Evolutionary conservation across 2,329 filamentous ascomycete species (phyloP), one percentile per base, ranked within the genome.

Genomic region (Aspergillus sp.): DNA sequence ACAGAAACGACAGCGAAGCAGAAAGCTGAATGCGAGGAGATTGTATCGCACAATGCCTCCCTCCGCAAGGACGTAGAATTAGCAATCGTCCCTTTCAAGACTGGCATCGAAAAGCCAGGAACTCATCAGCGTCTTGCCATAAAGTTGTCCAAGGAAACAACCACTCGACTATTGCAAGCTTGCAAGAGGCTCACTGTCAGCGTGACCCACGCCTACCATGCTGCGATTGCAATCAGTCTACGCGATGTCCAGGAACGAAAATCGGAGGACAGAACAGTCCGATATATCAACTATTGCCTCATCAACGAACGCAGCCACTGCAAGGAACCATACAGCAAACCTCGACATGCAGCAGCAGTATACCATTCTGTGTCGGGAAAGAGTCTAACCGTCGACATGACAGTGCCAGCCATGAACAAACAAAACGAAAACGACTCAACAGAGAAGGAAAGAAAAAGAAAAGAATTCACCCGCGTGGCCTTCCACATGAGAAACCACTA

Each of bases 341-440:
- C 50, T 0, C 27, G 33, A 0, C 57, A 60, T 39, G 45, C 56
- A 0, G 54, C 38, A 1, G 44, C 53, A 3, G 49, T 53, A 2
- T 60, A 60, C 36, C 53, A 60, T 34, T 60, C 57, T 7, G 51
- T 55, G 1, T 60, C 56, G 1, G 56, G 57, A 7, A 40, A 45
- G 10, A 46, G 47, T 27, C 43, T 58, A 5, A 42, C 43, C 2
- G 35, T 60, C 8, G 54, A 60, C 27, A 19, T 56, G 30, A 50
- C n/a, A 1, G 51, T 57, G 5, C 45, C 47, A 5, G 40, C 36
- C 5, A 30, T 40, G 1, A 9, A 12, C 31, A 27, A 7, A 9
- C 10, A 37, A 7, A 7, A 38, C 0, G 40, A 48, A 8, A 38
- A 39, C 2, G 11, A 33, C 1, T 19, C 19, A 19, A 19, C 19